Conservation (phyloP, 2,329 filamentous ascomycete genomes). For the Furcasterigmium sp. region DNA sequence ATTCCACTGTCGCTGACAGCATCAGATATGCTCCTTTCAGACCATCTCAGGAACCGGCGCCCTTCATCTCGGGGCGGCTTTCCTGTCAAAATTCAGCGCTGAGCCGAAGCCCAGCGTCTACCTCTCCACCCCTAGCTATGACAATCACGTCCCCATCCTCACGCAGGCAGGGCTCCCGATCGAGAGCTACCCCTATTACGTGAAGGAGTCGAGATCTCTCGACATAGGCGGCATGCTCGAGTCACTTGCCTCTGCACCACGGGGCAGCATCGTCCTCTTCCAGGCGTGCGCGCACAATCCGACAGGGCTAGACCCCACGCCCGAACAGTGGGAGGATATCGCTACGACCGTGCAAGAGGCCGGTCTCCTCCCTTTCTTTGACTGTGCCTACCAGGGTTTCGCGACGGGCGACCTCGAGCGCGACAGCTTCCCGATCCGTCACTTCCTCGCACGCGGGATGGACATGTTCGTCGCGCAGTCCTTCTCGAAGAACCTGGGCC, state of each 20-base stretch:
- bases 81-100: constrained; percentile 55
- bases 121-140: constrained; percentile 24
- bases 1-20: constrained; percentile 78
- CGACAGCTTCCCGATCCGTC: constrained; percentile 22
- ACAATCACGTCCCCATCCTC: constrained; percentile 22
- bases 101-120: constrained; percentile 18
- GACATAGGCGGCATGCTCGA: constrained; percentile 19
- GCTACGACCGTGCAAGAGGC: constrained; percentile 19
- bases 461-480: constrained; percentile 20
- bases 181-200: constrained; percentile 20
- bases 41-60: constrained; percentile 22
- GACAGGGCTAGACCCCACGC: constrained; percentile 22
- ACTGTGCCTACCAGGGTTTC: constrained; percentile 27
- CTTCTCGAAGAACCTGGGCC: constrained; percentile 22
- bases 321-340: constrained; percentile 20
- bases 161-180: constrained; percentile 13
- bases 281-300: constrained; percentile 27
- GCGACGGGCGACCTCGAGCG: constrained; percentile 21
- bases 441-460: constrained; percentile 15
- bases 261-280: constrained; percentile 21
- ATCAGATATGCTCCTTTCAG: constrained; percentile 66
- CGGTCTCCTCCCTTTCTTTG: constrained; percentile 22
- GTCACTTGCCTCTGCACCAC: constrained; percentile 12
- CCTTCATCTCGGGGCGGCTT: constrained; percentile 2
- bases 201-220: constrained; percentile 13